Evolutionary conservation across 2,329 filamentous ascomycete genomes (phyloP).

Genomic region (Sporothrix luriei): DNA sequence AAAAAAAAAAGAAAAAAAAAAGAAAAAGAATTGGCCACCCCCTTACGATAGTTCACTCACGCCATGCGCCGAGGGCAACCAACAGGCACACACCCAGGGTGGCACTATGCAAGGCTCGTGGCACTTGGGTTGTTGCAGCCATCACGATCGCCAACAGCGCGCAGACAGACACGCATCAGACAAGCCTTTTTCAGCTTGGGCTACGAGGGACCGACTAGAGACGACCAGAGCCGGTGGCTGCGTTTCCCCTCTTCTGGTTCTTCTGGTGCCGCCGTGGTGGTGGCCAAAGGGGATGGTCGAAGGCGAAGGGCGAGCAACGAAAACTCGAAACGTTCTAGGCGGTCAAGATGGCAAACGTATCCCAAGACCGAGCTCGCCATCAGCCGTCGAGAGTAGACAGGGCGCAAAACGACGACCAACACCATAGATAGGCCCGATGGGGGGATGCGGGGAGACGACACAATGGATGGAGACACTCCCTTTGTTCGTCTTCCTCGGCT

Average conservation of each 20-base stretch:
- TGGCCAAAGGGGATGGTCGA: background rate
- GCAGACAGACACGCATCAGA: too few relatives aligned
- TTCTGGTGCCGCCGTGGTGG: background rate
- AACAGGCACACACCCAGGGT: background rate
- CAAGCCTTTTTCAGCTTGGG: too few relatives aligned
- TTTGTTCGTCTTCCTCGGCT: background rate
- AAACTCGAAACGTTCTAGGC: too few relatives aligned
- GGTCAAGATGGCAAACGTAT: too few relatives aligned
- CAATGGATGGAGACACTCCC: background rate
- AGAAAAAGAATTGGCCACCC: background rate
- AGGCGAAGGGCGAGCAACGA: background rate
- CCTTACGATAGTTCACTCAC: background rate
- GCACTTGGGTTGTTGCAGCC: too few relatives aligned
- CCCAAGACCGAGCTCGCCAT: too few relatives aligned
- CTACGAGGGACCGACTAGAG: background rate
- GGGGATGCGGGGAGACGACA: background rate
- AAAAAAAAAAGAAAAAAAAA: background rate
- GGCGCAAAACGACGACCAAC: background rate
- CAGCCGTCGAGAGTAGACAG: background rate
- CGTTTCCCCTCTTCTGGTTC: conserved; percentile 7
- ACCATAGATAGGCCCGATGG: too few relatives aligned
- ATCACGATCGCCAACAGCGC: too few relatives aligned
- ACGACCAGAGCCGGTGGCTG: background rate
- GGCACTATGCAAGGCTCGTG: background rate
- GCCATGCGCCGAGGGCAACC: background rate